Conservation (phyloP, 1,284 basidiomycete species). For the Pseudozyma sp. region DNA sequence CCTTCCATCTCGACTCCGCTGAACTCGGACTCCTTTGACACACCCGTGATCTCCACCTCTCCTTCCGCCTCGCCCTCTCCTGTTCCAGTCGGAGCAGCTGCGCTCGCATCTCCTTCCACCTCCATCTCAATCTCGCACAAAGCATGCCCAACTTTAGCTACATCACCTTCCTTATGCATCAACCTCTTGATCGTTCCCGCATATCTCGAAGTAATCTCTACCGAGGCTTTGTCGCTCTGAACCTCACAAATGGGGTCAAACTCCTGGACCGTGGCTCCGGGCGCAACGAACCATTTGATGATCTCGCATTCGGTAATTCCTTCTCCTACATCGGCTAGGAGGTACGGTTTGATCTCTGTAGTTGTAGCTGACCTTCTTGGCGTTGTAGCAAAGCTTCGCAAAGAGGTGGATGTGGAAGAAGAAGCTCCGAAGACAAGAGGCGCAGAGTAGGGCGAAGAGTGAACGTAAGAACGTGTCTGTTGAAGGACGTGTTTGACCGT, state of each 20-base stretch:
- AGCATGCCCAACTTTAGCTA: conserved; percentile 85
- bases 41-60: conserved; percentile 16
- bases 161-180: conserved; percentile 82
- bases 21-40: conserved; percentile 17
- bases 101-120: conserved; percentile 70
- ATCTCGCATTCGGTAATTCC: conserved; percentile 72
- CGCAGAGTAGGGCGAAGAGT: conserved; percentile 13
- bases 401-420: conserved; percentile 11
- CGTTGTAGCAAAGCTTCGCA: conserved; percentile 43
- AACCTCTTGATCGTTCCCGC: conserved; percentile 81
- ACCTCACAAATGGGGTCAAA: conserved; percentile 94
- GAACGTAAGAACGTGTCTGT: conserved; percentile 25
- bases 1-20: conserved; percentile 32
- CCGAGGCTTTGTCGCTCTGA: conserved; percentile 92
- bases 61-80: neutral
- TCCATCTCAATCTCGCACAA: conserved; percentile 86
- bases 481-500: conserved; percentile 1
- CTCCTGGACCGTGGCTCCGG: conserved; percentile 75
- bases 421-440: conserved; percentile 21
- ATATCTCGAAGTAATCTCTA: conserved; percentile 91
- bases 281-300: conserved; percentile 73
- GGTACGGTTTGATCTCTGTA: conserved; percentile 73
- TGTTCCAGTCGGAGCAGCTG: conserved; percentile 5
- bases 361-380: conserved; percentile 17
- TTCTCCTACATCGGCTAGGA: conserved; percentile 94